A percentile compares a stretch with the other conserved stretches of the same genome.
phyloP scores from a whole-genome alignment of 768 basidiomycete species.

The Suillus subaureus region DNA sequence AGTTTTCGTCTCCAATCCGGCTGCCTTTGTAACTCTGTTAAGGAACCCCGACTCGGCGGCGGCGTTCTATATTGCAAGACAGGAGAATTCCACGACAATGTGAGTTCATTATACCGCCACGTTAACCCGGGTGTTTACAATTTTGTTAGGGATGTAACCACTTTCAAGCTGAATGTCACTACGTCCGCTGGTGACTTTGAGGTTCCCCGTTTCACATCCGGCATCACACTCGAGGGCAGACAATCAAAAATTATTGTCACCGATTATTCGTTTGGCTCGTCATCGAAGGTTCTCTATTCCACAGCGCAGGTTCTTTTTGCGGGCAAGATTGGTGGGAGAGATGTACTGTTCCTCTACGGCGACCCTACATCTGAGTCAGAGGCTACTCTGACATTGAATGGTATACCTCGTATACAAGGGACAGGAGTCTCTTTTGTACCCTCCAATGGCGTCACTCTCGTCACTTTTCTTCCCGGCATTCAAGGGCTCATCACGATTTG shows the following conservation, averaged over 20 bases:
- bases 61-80: conserved; percentile 72
- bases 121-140: background rate
- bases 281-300: conserved; percentile 61
- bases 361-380: conserved; percentile 59
- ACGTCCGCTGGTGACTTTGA: conserved; percentile 53
- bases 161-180: conserved; percentile 63
- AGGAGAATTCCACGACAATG: conserved; percentile 68
- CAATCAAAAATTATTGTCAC: conserved; percentile 76
- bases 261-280: conserved; percentile 69
- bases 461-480: conserved; percentile 59
- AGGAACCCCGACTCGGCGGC: conserved; percentile 67
- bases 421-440: conserved; percentile 28
- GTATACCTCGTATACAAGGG: conserved; percentile 44
- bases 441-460: conserved; percentile 38
- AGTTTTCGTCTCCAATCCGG: conserved; percentile 43
- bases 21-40: conserved; percentile 63
- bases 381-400: conserved; percentile 45
- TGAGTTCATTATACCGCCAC: conserved; percentile 33
- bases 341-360: conserved; percentile 66
- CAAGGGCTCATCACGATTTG: conserved; percentile 61
- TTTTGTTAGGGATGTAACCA: conserved; percentile 30
- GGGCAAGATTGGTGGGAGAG: conserved; percentile 57
- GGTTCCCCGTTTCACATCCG: conserved; percentile 54
- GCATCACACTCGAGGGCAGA: conserved; percentile 67
- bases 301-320: conserved; percentile 77